phyloP scores from a whole-genome alignment of 345 rosid genomes.

The Cardiospermum halicacabum region DNA sequence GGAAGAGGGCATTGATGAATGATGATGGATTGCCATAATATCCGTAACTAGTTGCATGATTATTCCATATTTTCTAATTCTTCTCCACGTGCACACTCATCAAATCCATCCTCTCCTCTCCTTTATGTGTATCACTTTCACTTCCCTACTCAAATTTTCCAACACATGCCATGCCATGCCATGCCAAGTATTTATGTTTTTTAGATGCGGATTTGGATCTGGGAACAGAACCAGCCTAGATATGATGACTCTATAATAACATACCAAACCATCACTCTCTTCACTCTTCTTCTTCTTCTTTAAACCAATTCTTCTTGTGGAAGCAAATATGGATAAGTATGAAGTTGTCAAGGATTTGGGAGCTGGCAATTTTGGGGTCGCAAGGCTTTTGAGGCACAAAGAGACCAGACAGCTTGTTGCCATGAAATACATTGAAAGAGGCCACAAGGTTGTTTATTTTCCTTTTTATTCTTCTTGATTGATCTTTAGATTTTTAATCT shows the following conservation, averaged over 20 bases:
- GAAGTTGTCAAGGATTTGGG: slow-evolving; percentile 82
- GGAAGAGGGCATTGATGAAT: background rate
- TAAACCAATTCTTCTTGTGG: background rate
- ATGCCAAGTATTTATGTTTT: background rate
- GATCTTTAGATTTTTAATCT: background rate
- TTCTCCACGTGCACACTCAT: slow-evolving; percentile 15
- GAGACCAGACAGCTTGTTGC: slow-evolving; percentile 87
- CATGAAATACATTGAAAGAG: slow-evolving; percentile 90
- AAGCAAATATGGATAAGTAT: slow-evolving; percentile 60
- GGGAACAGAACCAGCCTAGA: too few species aligned
- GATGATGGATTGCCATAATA: slow-evolving; percentile 15
- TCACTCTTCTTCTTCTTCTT: background rate
- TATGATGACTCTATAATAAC: background rate
- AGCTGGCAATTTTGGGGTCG: slow-evolving; percentile 85
- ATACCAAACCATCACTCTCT: too few species aligned
- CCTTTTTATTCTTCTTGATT: background rate
- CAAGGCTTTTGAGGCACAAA: slow-evolving; percentile 72
- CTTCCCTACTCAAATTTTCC: background rate
- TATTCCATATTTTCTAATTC: background rate
- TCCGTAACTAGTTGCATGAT: background rate
- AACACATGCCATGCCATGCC: too few species aligned
- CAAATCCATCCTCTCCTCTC: background rate
- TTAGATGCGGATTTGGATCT: background rate
- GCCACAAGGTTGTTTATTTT: slow-evolving; percentile 52
- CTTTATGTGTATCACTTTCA: background rate